phyloP scores from a whole-genome alignment of 148 eudicot species.

The Camellia granthamiana region DNA sequence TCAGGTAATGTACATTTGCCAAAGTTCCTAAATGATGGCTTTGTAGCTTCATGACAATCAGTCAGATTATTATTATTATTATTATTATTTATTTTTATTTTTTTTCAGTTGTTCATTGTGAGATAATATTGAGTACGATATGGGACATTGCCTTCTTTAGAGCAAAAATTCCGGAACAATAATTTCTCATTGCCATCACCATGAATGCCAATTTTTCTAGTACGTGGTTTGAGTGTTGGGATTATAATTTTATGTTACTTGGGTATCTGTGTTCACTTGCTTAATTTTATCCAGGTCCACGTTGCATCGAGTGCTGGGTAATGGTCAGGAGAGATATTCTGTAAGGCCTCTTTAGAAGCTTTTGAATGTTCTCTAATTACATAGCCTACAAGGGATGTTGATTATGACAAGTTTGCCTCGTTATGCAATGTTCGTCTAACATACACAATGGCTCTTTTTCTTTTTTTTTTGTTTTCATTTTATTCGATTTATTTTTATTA shows the following conservation, averaged over 20 bases:
- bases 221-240: neutral
- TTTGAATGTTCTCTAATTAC: conserved; percentile 13
- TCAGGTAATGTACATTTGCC: conserved; percentile 54
- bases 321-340: conserved; percentile 88
- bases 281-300: conserved; percentile 63
- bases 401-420: neutral
- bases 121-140: neutral
- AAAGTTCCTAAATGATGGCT: conserved; percentile 8
- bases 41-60: conserved; percentile 11
- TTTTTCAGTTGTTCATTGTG: neutral
- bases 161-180: neutral
- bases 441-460: neutral
- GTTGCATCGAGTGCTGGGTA: conserved; percentile 77
- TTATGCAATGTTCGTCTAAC: neutral
- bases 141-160: neutral
- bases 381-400: neutral
- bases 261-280: neutral
- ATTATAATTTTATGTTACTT: neutral
- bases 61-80: too few species aligned
- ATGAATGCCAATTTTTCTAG: neutral
- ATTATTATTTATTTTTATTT: neutral
- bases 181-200: neutral
- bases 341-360: conserved; percentile 43
- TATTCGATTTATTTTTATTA: too few species aligned
- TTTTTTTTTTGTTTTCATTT: too few species aligned